Evolutionary conservation across 1,139 yeast species (phyloP), one percentile per base, ranked within the genome.

Genomic region (Candida smagusa): DNA sequence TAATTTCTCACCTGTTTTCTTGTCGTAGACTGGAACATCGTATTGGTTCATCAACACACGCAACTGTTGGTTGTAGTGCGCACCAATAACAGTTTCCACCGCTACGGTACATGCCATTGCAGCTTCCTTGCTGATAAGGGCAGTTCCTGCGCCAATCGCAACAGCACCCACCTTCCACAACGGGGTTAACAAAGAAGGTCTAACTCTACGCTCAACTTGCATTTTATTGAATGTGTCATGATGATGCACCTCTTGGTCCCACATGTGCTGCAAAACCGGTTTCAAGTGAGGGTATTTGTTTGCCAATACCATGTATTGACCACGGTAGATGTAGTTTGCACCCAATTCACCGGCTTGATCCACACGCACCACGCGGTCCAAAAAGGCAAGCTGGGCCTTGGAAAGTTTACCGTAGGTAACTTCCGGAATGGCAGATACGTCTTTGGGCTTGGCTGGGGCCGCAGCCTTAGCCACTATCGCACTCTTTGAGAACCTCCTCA

Each of bases 21-120:
- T 72, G 40, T 75, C 79, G 30, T 60, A 53, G 4, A 70, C 65
- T 3, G 75, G 71, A 12, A 74, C 57, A 30, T 69, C 63, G 47
- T 70, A 81, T 46, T 81, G 83, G 49, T 79, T 80, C 63, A 74
- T 71, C 39, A 92, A 66, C 38, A 83, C 81, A 38, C 99, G 69
- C 46, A 92, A 67, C 59, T 92, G 99, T 45, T 83, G 81, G 54
- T 94, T 92, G 63, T 92, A 92, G 59, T 92, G 99, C 1, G 87
- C 86, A 2, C 98, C 99, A 59, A 92, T 94, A 2, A 94, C 97
- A 0, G 98, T 94, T 61, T 92, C 99, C 1, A 92, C 98, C 0
- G 98, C 98, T 43, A 90, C 97, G 0, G 99, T 92, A 56, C 99
- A 94, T 1, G 98, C 98, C 99, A 92, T 92, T 2, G 98, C 98